Conservation (phyloP, 805 yeast species). For the Ogataea methanolica region DNA sequence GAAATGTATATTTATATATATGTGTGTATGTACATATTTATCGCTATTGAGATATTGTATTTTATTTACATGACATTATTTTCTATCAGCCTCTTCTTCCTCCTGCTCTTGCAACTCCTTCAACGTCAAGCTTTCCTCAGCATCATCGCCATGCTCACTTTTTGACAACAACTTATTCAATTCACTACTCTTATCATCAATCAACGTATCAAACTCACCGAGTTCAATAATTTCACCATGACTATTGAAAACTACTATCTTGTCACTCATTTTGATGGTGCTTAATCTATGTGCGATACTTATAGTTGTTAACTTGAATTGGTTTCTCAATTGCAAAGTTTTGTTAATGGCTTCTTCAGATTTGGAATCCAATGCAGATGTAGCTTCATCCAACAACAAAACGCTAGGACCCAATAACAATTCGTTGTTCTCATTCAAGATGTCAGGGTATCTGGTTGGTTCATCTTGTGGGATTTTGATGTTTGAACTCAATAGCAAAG, state of each 20-base stretch:
- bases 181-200: constrained; percentile 39
- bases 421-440: constrained; percentile 21
- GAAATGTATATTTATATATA: background rate
- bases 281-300: constrained; percentile 90
- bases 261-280: constrained; percentile 78
- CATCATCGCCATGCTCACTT: constrained; percentile 22
- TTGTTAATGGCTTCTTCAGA: constrained; percentile 82
- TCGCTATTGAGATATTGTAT: background rate
- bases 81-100: constrained; percentile 1
- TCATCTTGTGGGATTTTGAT: constrained; percentile 6
- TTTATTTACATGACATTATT: background rate
- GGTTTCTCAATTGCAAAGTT: constrained; percentile 54
- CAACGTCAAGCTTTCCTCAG: constrained; percentile 17
- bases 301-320: constrained; percentile 64
- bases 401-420: constrained; percentile 55
- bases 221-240: constrained; percentile 72
- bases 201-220: constrained; percentile 54
- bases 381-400: constrained; percentile 89
- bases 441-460: constrained; percentile 6
- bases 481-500: constrained; percentile 52
- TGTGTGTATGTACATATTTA: background rate
- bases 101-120: constrained; percentile 6
- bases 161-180: constrained; percentile 39
- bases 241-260: constrained; percentile 69
- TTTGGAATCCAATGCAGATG: constrained; percentile 87